A percentile compares a stretch with the other conserved stretches of the same genome.
Evolutionary conservation across 2,329 filamentous ascomycete genomes (phyloP).

Genomic region (Colletotrichum lupini): DNA sequence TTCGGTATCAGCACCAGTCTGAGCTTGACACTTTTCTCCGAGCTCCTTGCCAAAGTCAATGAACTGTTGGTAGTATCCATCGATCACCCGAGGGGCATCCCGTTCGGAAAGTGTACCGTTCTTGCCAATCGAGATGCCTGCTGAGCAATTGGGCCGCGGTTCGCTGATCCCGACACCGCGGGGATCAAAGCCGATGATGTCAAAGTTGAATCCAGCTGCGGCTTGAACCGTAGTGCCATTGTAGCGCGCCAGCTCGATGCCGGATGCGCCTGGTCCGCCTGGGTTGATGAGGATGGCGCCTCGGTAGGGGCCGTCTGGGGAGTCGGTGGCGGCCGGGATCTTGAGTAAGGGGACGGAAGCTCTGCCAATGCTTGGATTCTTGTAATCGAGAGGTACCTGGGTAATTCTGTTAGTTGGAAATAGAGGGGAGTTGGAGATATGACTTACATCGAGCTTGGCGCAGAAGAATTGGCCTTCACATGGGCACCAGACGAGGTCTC

Average conservation of each 20-base stretch:
- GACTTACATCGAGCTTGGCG: conserved; percentile 46
- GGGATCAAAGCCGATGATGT: conserved; percentile 57
- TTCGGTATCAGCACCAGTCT: not conserved
- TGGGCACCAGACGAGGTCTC: conserved; percentile 39
- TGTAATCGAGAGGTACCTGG: conserved; percentile 53
- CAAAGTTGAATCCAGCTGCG: conserved; percentile 43
- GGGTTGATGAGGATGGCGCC: conserved; percentile 57
- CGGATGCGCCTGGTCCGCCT: conserved; percentile 56
- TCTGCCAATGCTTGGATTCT: conserved; percentile 40
- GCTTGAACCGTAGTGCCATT: conserved; percentile 40
- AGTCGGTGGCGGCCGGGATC: conserved; percentile 48
- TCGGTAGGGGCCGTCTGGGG: conserved; percentile 49
- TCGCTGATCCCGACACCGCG: conserved; percentile 51
- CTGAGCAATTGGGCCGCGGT: conserved; percentile 52
- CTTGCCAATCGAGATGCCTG: not conserved
- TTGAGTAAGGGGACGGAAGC: conserved; percentile 52
- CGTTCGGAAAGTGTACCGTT: not conserved
- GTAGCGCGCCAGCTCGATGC: conserved; percentile 45
- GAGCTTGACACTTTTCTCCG: not conserved
- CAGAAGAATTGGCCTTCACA: conserved; percentile 52
- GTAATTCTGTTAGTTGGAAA: not conserved
- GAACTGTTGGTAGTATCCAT: not conserved
- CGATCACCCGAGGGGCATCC: not conserved
- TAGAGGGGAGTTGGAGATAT: not conserved
- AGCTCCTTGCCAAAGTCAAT: conserved; percentile 6